Conservation (phyloP, 140 eudicot genomes). For the Anethum foeniculum region DNA sequence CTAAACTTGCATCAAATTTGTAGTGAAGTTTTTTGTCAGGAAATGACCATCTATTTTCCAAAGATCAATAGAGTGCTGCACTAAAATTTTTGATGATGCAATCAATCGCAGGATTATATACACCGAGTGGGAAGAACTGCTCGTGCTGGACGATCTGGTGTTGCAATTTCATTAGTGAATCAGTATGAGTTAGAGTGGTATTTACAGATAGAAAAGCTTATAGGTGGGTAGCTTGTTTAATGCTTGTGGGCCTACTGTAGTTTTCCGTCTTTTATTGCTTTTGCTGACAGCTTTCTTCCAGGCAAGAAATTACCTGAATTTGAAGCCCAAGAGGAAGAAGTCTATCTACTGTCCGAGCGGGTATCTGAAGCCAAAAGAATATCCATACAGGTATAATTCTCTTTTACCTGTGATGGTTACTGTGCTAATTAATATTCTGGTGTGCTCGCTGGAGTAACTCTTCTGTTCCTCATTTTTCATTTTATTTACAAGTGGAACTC, state of each 20-base stretch:
- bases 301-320: conserved; percentile 64
- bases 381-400: conserved; percentile 40
- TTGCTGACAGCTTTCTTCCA: conserved; percentile 18
- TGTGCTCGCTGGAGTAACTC: not conserved
- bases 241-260: not conserved
- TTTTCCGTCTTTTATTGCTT: not conserved
- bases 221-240: conserved; percentile 37
- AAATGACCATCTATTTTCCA: not conserved
- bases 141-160: conserved; percentile 94
- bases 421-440: not conserved
- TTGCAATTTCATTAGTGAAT: conserved; percentile 78
- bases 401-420: not conserved
- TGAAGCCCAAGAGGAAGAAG: conserved; percentile 71
- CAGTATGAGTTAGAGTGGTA: conserved; percentile 95
- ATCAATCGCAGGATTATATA: conserved; percentile 62
- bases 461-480: too few relatives aligned
- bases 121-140: conserved; percentile 99
- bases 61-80: not conserved
- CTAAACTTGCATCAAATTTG: not conserved
- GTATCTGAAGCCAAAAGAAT: conserved; percentile 76
- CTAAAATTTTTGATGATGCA: not conserved
- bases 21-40: not conserved
- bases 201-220: conserved; percentile 75
- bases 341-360: conserved; percentile 48
- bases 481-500: not conserved